These are phyloP conservation scores for Lathyrus tuberosus DNA, from an alignment of 306 rosid species.

Conservation along the genomic window DNA sequence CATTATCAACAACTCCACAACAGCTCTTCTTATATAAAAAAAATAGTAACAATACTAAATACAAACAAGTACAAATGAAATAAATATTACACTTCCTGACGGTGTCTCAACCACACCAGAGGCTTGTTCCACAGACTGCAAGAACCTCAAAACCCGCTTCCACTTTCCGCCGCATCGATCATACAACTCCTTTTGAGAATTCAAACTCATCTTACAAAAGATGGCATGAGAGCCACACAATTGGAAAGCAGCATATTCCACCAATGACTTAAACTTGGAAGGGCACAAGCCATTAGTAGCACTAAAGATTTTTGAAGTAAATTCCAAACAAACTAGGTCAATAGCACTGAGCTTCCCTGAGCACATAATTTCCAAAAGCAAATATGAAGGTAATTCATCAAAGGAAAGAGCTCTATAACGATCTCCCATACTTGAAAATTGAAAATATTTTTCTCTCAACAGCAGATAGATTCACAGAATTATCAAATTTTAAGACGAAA, in stretches of 20 bases:
- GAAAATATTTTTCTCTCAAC: constrained; percentile 10
- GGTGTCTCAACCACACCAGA: constrained; percentile 78
- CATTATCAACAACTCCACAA: constrained; percentile 36
- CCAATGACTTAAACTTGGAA: constrained; percentile 74
- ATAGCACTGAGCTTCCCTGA: constrained; percentile 69
- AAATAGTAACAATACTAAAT: constrained; percentile 11
- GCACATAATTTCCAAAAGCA: constrained; percentile 74
- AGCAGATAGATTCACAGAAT: constrained; percentile 41
- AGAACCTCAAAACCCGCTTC: constrained; percentile 88
- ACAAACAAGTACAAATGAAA: constrained; percentile 39
- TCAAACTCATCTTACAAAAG: constrained; percentile 54
- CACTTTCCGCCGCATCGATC: constrained; percentile 80
- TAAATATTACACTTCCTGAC: constrained; percentile 90
- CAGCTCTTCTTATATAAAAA: constrained; percentile 9
- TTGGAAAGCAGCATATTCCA: constrained; percentile 77
- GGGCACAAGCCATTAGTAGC: constrained; percentile 46
- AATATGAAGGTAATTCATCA: constrained; percentile 73
- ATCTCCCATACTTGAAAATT: constrained; percentile 49
- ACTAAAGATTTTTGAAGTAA: constrained; percentile 73
- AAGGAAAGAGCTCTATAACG: constrained; percentile 48
- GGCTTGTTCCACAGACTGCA: constrained; percentile 82
- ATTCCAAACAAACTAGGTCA: constrained; percentile 80
- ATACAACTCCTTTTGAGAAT: constrained; percentile 62
- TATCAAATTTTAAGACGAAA: constrained; percentile 64
- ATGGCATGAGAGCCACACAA: constrained; percentile 59